These are phyloP conservation scores for Aspergillus sp. DNA, from an alignment of 2,329 filamentous ascomycete genomes.

Conservation along the genomic window DNA sequence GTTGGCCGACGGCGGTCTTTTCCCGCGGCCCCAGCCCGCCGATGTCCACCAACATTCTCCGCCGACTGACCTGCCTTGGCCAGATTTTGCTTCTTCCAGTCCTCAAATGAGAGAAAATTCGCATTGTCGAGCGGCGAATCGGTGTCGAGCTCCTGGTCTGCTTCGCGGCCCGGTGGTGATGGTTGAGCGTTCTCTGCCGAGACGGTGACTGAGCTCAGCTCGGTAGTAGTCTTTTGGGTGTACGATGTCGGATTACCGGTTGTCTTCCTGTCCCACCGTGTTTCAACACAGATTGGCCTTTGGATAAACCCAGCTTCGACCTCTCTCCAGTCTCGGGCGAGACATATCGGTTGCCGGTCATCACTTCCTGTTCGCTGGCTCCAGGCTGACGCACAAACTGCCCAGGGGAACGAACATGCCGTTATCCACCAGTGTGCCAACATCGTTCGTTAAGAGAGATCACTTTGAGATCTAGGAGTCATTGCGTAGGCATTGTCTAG, in stretches of 20 bases:
- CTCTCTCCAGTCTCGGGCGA: conserved; percentile 22
- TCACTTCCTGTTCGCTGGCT: conserved; percentile 17
- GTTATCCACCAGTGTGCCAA: conserved; percentile 17
- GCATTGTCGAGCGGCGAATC: conserved; percentile 73
- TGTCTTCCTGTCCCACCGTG: conserved; percentile 23
- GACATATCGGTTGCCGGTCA: conserved; percentile 26
- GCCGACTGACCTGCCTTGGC: conserved; percentile 80
- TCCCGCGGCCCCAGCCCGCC: conserved; percentile 53
- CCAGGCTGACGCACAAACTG: conserved; percentile 18
- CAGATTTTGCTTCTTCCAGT: conserved; percentile 95
- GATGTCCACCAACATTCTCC: conserved; percentile 65
- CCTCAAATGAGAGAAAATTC: conserved; percentile 94
- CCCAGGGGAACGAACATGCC: conserved; percentile 18
- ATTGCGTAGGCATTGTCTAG: conserved; percentile 11
- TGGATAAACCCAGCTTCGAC: conserved; percentile 28
- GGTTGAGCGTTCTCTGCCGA: conserved; percentile 1
- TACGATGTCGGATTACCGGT: conserved; percentile 1
- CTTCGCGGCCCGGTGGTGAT: conserved; percentile 20
- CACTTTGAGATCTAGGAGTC: conserved; percentile 1
- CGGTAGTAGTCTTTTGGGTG: not conserved
- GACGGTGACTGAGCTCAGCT: conserved; percentile 10
- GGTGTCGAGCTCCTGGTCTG: conserved; percentile 57
- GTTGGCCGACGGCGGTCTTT: conserved; percentile 55
- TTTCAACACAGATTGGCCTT: conserved; percentile 34
- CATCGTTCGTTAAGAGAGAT: conserved; percentile 9